These are phyloP conservation scores for Tephrocybe sp. DNA, from an alignment of 768 basidiomycete genomes.

Conservation along the genomic window DNA sequence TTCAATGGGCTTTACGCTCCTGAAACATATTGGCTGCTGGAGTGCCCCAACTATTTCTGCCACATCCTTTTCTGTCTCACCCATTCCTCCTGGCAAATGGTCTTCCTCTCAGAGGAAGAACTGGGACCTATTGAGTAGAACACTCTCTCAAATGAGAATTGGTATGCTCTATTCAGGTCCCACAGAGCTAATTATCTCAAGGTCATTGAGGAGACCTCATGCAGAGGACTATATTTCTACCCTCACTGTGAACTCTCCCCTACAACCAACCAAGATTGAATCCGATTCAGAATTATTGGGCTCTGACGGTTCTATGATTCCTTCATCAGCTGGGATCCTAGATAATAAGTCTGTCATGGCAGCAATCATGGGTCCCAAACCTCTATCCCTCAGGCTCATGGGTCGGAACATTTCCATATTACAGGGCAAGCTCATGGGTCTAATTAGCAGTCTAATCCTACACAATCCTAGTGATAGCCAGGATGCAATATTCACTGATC, in stretches of 20 bases:
- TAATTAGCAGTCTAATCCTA: slow-evolving; percentile 16
- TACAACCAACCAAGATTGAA: background rate
- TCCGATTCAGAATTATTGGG: slow-evolving; percentile 12
- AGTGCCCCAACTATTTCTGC: background rate
- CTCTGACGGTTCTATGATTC: slow-evolving; percentile 27
- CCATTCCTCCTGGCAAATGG: background rate
- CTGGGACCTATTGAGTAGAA: background rate
- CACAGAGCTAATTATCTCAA: background rate
- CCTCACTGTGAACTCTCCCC: background rate
- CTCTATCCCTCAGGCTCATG: slow-evolving; percentile 14
- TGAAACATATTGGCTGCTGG: background rate
- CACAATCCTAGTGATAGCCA: background rate
- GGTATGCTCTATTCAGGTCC: background rate
- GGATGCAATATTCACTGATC: slow-evolving; percentile 19
- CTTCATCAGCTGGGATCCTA: slow-evolving; percentile 14
- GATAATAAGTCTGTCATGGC: slow-evolving; percentile 20
- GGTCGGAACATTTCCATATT: slow-evolving; percentile 20
- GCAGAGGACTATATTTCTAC: slow-evolving; percentile 7
- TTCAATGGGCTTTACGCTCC: background rate
- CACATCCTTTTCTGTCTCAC: background rate
- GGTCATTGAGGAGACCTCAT: background rate
- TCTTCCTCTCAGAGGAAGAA: background rate
- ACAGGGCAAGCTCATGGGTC: slow-evolving; percentile 21
- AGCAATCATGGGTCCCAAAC: slow-evolving; percentile 8
- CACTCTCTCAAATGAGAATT: slow-evolving; percentile 1